Percentiles rank a stretch among this genome's conserved stretches.
Evolutionary conservation across 805 yeast species (phyloP).

Genomic region (Wickerhamiella musiphila): DNA sequence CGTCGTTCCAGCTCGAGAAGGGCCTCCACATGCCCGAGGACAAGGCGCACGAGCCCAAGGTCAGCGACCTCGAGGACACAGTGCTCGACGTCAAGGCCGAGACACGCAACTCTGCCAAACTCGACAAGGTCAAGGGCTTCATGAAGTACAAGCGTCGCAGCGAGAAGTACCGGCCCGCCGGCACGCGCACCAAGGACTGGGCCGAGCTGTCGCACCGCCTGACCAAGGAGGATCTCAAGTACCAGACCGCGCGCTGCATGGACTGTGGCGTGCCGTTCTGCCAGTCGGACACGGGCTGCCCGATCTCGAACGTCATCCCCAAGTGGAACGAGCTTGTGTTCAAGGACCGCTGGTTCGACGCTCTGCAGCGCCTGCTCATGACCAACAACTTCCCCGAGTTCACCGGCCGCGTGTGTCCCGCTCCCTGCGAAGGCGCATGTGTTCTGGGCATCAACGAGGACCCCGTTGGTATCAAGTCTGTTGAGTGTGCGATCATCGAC

Average conservation of each 20-base stretch:
- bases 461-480: slow-evolving; percentile 91
- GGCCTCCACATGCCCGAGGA: slow-evolving; percentile 23
- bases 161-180: slow-evolving; percentile 69
- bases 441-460: slow-evolving; percentile 84
- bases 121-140: slow-evolving; percentile 79
- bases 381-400: slow-evolving; percentile 98
- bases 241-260: slow-evolving; percentile 96
- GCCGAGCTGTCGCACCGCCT: slow-evolving; percentile 69
- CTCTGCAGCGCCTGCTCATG: slow-evolving; percentile 78
- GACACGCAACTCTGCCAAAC: slow-evolving; percentile 31
- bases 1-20: slow-evolving; percentile 8
- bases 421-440: slow-evolving; percentile 97
- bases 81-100: slow-evolving; percentile 51
- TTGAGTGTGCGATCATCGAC: slow-evolving; percentile 92
- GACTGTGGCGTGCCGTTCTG: slow-evolving; percentile 99
- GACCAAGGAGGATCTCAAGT: slow-evolving; percentile 68
- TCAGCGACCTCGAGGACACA: slow-evolving; percentile 79
- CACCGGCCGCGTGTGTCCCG: slow-evolving; percentile 96
- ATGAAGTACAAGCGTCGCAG: slow-evolving; percentile 82
- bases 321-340: slow-evolving; percentile 95
- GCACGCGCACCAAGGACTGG: slow-evolving; percentile 76
- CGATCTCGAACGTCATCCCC: slow-evolving; percentile 91
- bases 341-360: slow-evolving; percentile 88
- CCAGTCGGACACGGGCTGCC: slow-evolving; percentile 96
- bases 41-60: slow-evolving; percentile 49